Base-by-base conservation (phyloP, 2,329 filamentous ascomycete genomes). In the Hysterium pulicare region DNA sequence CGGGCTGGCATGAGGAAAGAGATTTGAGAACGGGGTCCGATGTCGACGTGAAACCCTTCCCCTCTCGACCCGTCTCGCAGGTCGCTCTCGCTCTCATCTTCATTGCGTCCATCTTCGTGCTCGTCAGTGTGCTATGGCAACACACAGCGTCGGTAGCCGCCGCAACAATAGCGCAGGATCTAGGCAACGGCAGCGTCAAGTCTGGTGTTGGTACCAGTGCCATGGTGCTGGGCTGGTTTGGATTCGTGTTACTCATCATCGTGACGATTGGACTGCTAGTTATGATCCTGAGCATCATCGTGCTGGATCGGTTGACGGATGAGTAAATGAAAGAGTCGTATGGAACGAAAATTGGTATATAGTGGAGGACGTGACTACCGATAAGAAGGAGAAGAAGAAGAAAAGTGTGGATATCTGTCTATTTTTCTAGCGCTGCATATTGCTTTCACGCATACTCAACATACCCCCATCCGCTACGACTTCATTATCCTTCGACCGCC, bases 161-260 rank as follows among this genome's bases (percentile, higher is more conserved):
- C 17, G 90, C 89, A 46, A 87, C 94, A 51, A 90, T 98, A 51
- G 89, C 90, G 1, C 87, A 95, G 74, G 90, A 95, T 61, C 81
- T 96, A 53, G 90, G 86, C 26, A 96, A 96, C 66, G 90, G 90
- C 33, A 87, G 84, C 52, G 87, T 96, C 44, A 82, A 78, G 65
- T 88, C 84, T 43, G 90, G 90, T 24, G 89, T 96, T 10, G 90
- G 90, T n/a, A 90, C 88, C 37, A 87, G 85, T 30, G 91, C 93
- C 43, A 97, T 98, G 88, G 87, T 96, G 15, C 77, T 98, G 61
- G 93, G 93, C 45, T 98, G 93, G 93, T 97, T 98, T 70, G 87
- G 88, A 32, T 97, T 98, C 62, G 86, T 87, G 17, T 69, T 97
- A 40, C 77, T 98, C 51, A 95, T 98, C 57, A 85, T 97, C 48